A percentile compares a stretch with the other conserved stretches of the same genome.
These are phyloP conservation scores for Exophiala sp. DNA, from an alignment of 2,329 filamentous ascomycete species.

Conservation along the genomic window DNA sequence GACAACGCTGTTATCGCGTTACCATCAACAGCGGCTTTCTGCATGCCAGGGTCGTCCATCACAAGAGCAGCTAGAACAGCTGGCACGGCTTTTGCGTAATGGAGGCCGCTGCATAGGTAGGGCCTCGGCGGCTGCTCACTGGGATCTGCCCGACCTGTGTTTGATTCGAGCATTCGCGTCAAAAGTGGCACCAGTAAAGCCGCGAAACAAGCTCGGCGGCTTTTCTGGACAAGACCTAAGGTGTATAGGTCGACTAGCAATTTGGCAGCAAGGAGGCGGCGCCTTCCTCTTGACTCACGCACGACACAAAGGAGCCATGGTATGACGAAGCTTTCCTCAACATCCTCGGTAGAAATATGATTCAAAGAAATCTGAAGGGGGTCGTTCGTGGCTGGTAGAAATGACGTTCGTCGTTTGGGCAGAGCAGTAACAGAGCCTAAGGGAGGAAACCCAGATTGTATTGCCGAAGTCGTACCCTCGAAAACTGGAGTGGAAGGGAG, in stretches of 20 bases:
- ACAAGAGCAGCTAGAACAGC: conserved; percentile 71
- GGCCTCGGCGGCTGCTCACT: conserved; percentile 26
- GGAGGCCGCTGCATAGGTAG: conserved; percentile 30
- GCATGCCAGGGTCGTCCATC: conserved; percentile 69
- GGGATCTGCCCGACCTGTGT: conserved; percentile 37
- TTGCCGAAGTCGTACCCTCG: conserved; percentile 33
- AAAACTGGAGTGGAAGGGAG: conserved; percentile 48
- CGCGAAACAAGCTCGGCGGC: conserved; percentile 59
- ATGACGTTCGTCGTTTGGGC: conserved; percentile 35
- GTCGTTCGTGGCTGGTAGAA: conserved; percentile 32
- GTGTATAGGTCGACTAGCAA: conserved; percentile 65
- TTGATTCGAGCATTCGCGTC: conserved; percentile 53
- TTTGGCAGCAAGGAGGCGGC: conserved; percentile 62
- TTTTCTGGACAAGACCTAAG: conserved; percentile 58
- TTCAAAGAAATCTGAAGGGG: conserved; percentile 29
- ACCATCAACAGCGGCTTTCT: conserved; percentile 73
- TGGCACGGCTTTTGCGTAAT: conserved; percentile 55
- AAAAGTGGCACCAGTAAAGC: conserved; percentile 65
- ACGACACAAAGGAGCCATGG: conserved; percentile 65
- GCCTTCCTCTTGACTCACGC: conserved; percentile 52
- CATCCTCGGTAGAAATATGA: conserved; percentile 46
- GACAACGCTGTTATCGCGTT: conserved; percentile 57
- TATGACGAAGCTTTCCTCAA: conserved; percentile 64
- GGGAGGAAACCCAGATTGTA: conserved; percentile 50
- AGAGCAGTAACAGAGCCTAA: conserved; percentile 41